phyloP scores from a whole-genome alignment of 1,284 basidiomycete species.

The Hemileia vastatrix region DNA sequence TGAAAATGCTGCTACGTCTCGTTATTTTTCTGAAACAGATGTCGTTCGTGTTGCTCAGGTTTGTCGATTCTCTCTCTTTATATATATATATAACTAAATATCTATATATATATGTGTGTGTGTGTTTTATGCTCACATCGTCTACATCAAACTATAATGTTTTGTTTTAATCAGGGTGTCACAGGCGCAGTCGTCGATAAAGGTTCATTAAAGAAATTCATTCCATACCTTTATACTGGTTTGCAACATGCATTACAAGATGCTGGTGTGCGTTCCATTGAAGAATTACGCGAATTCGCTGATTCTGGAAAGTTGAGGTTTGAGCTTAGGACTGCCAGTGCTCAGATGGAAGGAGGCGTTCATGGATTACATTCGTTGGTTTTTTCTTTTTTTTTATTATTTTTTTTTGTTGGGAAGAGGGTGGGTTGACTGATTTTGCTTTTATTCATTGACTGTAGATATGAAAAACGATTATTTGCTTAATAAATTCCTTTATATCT shows the following conservation, averaged over 20 bases:
- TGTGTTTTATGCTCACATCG: not conserved
- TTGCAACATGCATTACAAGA: conserved; percentile 96
- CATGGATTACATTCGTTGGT: conserved; percentile 78
- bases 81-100: no score
- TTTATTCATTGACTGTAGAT: not conserved
- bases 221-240: conserved; percentile 85
- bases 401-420: not conserved
- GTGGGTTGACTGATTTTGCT: not conserved
- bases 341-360: conserved; percentile 91
- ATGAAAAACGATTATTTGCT: conserved; percentile 23
- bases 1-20: conserved; percentile 91
- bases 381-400: not conserved
- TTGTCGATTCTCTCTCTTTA: not conserved
- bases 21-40: conserved; percentile 94
- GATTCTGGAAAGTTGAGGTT: conserved; percentile 65
- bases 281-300: conserved; percentile 58
- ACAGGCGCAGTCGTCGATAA: conserved; percentile 96
- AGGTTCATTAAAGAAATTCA: conserved; percentile 73
- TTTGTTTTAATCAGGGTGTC: conserved; percentile 54
- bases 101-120: no score
- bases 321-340: conserved; percentile 86
- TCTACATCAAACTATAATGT: not conserved
- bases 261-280: conserved; percentile 65
- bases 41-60: conserved; percentile 86
- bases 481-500: not conserved